phyloP scores from a whole-genome alignment of 495 filamentous ascomycete genomes.

The Aspergillus biplanus region DNA sequence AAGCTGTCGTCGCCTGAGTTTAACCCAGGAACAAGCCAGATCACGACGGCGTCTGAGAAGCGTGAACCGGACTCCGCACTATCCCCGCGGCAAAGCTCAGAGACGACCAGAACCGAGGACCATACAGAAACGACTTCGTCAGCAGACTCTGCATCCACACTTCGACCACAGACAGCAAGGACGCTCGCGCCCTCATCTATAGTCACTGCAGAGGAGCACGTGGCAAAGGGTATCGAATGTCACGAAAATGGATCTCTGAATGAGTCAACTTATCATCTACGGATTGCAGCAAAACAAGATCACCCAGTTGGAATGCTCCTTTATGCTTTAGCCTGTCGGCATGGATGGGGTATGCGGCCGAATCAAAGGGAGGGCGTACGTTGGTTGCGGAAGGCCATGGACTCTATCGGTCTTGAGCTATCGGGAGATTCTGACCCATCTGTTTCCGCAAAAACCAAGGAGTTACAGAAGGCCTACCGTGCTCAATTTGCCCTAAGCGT shows the following conservation, averaged over 20 bases:
- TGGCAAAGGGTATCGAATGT: slow-evolving; percentile 81
- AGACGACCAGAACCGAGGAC: slow-evolving; percentile 36
- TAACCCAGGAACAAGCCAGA: slow-evolving; percentile 16
- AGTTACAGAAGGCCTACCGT: slow-evolving; percentile 74
- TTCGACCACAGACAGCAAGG: slow-evolving; percentile 58
- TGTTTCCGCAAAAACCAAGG: slow-evolving; percentile 65
- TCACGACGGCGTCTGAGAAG: slow-evolving; percentile 17
- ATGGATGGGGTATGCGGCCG: slow-evolving; percentile 96
- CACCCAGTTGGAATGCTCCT: slow-evolving; percentile 93
- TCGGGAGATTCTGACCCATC: slow-evolving; percentile 71
- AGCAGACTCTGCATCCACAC: slow-evolving; percentile 68
- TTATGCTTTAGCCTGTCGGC: slow-evolving; percentile 94
- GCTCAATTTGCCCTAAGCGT: slow-evolving; percentile 93
- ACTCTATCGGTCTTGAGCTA: slow-evolving; percentile 80
- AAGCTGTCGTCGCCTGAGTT: slow-evolving; percentile 25
- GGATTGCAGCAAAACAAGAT: slow-evolving; percentile 81
- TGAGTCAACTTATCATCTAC: slow-evolving; percentile 94
- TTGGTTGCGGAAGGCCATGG: slow-evolving; percentile 89
- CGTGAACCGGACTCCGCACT: slow-evolving; percentile 43
- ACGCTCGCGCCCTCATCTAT: slow-evolving; percentile 48
- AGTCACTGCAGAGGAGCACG: slow-evolving; percentile 81
- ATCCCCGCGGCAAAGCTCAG: slow-evolving; percentile 17
- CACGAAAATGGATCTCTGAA: slow-evolving; percentile 85
- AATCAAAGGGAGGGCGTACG: slow-evolving; percentile 86
- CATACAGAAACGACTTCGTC: slow-evolving; percentile 58